phyloP scores from a whole-genome alignment of 495 filamentous ascomycete genomes.

The Neurospora pannonica region DNA sequence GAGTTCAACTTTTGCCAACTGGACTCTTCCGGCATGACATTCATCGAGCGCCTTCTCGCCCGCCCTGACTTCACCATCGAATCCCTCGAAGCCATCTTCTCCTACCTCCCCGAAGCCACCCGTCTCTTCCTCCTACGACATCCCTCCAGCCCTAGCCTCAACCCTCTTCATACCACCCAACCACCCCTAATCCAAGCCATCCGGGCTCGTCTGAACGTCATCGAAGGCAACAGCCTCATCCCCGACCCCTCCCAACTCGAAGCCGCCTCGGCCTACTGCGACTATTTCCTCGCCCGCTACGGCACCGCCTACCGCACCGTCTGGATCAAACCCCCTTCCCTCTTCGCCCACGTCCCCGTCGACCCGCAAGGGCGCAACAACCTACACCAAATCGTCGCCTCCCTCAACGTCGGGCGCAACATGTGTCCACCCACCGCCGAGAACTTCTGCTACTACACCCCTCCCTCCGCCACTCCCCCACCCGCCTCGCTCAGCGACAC shows the following conservation, averaged over 20 bases:
- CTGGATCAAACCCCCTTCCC: neutral
- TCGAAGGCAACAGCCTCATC: neutral
- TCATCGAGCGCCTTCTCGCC: neutral
- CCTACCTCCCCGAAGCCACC: neutral
- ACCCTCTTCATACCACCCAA: neutral
- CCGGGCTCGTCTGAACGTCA: neutral
- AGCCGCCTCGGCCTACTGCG: neutral
- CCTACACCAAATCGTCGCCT: neutral
- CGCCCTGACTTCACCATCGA: neutral
- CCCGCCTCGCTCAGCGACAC: neutral
- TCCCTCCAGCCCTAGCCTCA: neutral
- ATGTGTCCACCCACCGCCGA: neutral
- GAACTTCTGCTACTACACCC: neutral
- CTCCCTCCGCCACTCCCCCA: neutral
- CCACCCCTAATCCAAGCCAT: neutral
- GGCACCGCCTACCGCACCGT: neutral
- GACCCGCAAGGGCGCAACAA: neutral
- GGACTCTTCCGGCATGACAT: neutral
- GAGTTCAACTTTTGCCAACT: slow-evolving; percentile 2
- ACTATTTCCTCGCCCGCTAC: slow-evolving; percentile 6
- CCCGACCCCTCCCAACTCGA: neutral
- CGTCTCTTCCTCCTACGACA: neutral
- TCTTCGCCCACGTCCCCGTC: neutral
- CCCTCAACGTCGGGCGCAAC: neutral
- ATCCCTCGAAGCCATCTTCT: slow-evolving; percentile 3